Conservation (phyloP, 257 asterid genomes). For the Voacanga thouarsii region DNA sequence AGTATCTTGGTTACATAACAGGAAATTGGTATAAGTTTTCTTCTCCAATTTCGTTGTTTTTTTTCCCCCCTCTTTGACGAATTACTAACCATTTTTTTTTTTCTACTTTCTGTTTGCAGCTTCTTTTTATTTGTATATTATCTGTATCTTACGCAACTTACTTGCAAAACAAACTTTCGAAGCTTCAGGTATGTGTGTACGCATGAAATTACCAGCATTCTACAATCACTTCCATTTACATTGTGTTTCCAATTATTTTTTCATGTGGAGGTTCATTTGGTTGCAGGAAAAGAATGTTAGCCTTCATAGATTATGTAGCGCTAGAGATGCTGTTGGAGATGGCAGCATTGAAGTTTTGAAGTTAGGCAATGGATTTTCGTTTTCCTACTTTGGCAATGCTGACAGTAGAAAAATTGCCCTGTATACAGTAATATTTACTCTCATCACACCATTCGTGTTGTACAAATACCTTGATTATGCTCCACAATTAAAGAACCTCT, state of each 20-base stretch:
- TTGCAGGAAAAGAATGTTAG: conserved; percentile 67
- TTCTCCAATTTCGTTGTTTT: background rate
- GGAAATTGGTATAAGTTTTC: conserved; percentile 3
- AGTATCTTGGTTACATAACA: background rate
- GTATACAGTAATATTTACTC: conserved; percentile 60
- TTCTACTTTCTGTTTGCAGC: conserved; percentile 44
- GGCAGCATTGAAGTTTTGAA: conserved; percentile 31
- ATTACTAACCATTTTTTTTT: conserved; percentile 15
- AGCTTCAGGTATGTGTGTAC: conserved; percentile 68
- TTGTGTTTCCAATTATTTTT: background rate
- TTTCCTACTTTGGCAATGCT: conserved; percentile 32
- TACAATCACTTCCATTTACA: conserved; percentile 8
- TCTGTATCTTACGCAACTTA: conserved; percentile 43
- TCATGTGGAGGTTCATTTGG: conserved; percentile 17
- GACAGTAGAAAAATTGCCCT: conserved; percentile 68
- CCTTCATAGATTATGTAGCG: conserved; percentile 47
- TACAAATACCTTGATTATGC: conserved; percentile 74
- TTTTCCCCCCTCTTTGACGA: background rate
- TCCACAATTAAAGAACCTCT: conserved; percentile 52
- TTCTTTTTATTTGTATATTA: conserved; percentile 40
- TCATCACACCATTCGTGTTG: conserved; percentile 63
- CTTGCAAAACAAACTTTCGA: conserved; percentile 52
- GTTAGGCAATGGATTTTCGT: conserved; percentile 38
- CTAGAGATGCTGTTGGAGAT: conserved; percentile 28
- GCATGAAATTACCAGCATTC: conserved; percentile 15